These are phyloP conservation scores for Myxozyma neglecta DNA, from an alignment of 805 yeast species.

Conservation along the genomic window DNA sequence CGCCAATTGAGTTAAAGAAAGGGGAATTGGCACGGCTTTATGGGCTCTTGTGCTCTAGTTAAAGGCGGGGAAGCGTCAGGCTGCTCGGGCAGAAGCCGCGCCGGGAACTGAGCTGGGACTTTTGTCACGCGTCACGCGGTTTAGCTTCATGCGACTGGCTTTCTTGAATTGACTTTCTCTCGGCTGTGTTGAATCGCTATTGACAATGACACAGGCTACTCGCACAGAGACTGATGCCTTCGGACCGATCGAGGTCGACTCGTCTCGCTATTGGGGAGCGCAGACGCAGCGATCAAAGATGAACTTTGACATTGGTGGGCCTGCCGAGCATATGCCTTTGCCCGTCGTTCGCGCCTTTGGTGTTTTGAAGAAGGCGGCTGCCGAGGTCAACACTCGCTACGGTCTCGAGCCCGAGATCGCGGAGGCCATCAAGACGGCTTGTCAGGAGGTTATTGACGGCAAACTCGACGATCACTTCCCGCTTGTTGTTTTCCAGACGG, in stretches of 20 bases:
- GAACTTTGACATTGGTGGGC: conserved; percentile 96
- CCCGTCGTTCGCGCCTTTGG: conserved; percentile 93
- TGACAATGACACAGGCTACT: not conserved
- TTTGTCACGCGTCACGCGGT: no score
- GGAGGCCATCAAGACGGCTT: conserved; percentile 85
- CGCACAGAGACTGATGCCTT: conserved; percentile 94
- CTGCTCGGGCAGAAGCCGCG: not conserved
- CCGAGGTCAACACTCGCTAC: conserved; percentile 78
- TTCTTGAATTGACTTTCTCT: no score
- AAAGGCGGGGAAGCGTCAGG: no score
- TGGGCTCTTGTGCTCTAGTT: not conserved
- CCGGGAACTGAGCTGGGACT: not conserved
- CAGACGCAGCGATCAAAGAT: conserved; percentile 87
- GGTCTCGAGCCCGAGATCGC: conserved; percentile 88
- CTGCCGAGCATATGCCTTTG: conserved; percentile 83
- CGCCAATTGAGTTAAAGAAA: not conserved
- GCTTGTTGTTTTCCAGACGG: conserved; percentile 97
- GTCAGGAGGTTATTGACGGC: conserved; percentile 92
- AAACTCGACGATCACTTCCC: conserved; percentile 94
- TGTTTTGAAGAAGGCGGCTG: conserved; percentile 89
- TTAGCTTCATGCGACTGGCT: no score
- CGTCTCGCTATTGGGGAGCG: conserved; percentile 93
- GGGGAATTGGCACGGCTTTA: no score
- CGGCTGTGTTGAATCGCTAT: not conserved
- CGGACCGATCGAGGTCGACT: conserved; percentile 91